Conservation (phyloP, 129 eudicot genomes). For the Helichrysum umbraculigerum region DNA sequence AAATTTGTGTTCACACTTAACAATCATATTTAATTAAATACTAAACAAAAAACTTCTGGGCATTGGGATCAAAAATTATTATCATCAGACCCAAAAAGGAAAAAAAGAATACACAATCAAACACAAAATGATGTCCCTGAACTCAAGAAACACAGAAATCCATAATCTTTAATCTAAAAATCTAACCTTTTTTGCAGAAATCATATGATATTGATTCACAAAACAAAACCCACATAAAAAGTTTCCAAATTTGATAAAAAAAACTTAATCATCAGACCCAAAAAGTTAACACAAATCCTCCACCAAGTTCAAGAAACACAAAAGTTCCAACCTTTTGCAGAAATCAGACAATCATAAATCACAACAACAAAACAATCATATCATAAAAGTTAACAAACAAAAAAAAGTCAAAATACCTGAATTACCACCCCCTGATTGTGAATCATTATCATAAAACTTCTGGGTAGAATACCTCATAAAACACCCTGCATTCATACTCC, state of each 20-base stretch:
- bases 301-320: neutral
- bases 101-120: neutral
- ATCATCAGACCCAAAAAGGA: neutral
- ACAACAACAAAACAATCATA: neutral
- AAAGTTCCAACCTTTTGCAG: neutral
- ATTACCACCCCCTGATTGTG: conserved; percentile 16
- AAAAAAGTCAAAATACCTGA: conserved; percentile 34
- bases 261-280: neutral
- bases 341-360: conserved; percentile 4
- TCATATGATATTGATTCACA: neutral
- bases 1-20: neutral
- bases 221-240: conserved; percentile 5
- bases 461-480: conserved; percentile 66
- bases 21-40: conserved; percentile 11
- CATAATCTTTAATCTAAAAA: neutral
- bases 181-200: neutral
- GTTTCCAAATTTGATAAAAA: neutral
- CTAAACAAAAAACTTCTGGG: neutral
- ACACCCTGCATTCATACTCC: conserved; percentile 71
- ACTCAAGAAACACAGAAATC: conserved; percentile 21
- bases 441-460: conserved; percentile 48
- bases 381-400: neutral
- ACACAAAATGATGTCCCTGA: conserved; percentile 1
- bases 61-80: conserved; percentile 18
- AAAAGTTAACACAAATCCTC: neutral